Evolutionary conservation across 257 asterid genomes (phyloP).

Genomic region (Voacanga thouarsii): DNA sequence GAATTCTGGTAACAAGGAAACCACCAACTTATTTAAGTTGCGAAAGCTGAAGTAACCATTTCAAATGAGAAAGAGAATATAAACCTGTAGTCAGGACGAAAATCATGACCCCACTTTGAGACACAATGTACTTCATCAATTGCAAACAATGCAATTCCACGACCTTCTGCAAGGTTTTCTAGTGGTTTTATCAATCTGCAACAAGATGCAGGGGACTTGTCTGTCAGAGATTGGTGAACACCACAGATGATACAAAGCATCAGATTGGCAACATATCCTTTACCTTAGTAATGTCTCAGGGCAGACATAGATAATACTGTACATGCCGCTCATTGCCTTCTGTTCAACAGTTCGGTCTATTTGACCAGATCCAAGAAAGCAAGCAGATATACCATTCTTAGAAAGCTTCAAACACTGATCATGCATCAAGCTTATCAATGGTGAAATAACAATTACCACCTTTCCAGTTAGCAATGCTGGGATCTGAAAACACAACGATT

Average conservation of each 20-base stretch:
- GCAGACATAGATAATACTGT: conserved; percentile 64
- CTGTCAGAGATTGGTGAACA: conserved; percentile 14
- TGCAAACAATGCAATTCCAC: conserved; percentile 74
- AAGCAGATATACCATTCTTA: conserved; percentile 67
- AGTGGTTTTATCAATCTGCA: conserved; percentile 59
- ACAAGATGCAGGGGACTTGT: conserved; percentile 10
- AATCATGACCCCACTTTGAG: conserved; percentile 93
- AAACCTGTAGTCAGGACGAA: conserved; percentile 85
- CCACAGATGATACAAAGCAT: conserved; percentile 12
- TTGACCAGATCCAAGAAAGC: conserved; percentile 94
- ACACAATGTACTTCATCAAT: conserved; percentile 82
- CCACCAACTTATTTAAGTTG: neutral
- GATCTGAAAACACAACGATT: conserved; percentile 71
- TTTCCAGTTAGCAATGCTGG: conserved; percentile 72
- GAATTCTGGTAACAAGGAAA: neutral
- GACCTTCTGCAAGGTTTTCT: conserved; percentile 62
- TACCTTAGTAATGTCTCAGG: conserved; percentile 80
- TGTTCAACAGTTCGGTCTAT: conserved; percentile 59
- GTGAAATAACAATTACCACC: conserved; percentile 76
- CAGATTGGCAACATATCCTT: conserved; percentile 1
- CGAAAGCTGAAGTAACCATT: neutral
- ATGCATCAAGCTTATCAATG: conserved; percentile 86
- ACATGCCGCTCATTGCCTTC: conserved; percentile 69
- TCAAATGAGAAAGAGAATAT: conserved; percentile 1
- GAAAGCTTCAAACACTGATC: conserved; percentile 79